Base-by-base conservation (phyloP, 805 yeast genomes). In the Ogataea nonfermentans region DNA sequence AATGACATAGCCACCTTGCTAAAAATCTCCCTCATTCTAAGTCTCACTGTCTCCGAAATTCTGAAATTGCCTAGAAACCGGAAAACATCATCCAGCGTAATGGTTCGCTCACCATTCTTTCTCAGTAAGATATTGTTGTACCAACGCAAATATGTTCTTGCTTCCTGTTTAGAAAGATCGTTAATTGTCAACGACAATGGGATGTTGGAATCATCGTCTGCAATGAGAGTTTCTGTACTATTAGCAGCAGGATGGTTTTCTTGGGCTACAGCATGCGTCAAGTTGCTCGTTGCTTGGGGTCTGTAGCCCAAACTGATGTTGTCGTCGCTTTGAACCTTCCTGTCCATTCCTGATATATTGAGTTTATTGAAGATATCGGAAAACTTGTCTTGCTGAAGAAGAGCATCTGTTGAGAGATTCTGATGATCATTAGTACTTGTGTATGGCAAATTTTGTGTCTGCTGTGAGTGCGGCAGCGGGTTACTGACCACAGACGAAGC, bases 101-200 rank as follows among this genome's bases (percentile, higher is more conserved):
- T 79, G 23, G 85, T 49, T 44, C 81, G 72, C 29, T 80, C 73
- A 26, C 80, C 79, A 6, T 25, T 31, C 47, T 84, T 83, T 37
- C 90, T 74, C 31, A 84, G 72, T 25, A 84, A 73, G 23, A 91
- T 78, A 55, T 87, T 90, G 49, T 88, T 83, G 61, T 90, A 91
- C 99, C 99, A 91, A 49, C 96, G 70, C 51, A 91, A 76, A 61
- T 91, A 91, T 1, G 96, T 84, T 53, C 82, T 78, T 9, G 79
- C 75, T 61, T 91, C 99, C 41, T 83, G 84, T 13, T 73, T 71
- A 0, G 95, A 75, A 32, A 91, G 71, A 42, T 87, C 87, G 32
- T 73, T 75, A 1, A 77, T 73, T 1, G 81, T 69, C n/a, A 85
- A 63, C 2, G 88, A 76, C 35, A 84, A 61, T 0, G 90, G 87